Percentiles rank a stretch among this genome's conserved stretches.
These are phyloP conservation scores for Sugiyamaella sp. DNA, from an alignment of 1,139 yeast species.

Conservation along the genomic window DNA sequence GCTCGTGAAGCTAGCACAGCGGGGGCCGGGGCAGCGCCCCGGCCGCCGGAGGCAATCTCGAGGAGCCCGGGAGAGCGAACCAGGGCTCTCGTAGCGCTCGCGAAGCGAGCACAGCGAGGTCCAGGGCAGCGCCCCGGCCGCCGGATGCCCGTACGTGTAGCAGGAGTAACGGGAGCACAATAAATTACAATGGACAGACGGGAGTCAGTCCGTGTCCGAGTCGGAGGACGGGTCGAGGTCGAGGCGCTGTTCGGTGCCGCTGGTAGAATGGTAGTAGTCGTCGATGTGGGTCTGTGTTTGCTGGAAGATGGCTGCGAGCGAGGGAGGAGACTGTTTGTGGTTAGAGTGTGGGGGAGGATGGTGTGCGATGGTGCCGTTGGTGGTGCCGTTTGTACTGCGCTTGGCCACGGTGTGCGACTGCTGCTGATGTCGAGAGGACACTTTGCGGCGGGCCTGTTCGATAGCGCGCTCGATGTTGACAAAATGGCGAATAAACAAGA, in stretches of 20 bases:
- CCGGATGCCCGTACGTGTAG: neutral
- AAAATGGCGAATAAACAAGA: slow-evolving; percentile 66
- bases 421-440: slow-evolving; percentile 4
- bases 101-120: neutral
- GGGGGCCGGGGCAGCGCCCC: neutral
- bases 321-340: neutral
- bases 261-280: neutral
- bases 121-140: slow-evolving; percentile 1
- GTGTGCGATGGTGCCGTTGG: neutral
- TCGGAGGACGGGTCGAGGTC: neutral
- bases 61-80: neutral
- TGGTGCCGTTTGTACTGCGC: no score
- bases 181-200: neutral
- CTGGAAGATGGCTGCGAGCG: neutral
- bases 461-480: slow-evolving; percentile 66
- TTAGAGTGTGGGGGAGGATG: neutral
- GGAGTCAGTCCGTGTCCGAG: neutral
- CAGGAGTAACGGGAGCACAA: no score
- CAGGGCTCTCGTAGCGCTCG: no score
- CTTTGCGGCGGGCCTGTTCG: slow-evolving; percentile 41
- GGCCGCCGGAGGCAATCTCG: neutral
- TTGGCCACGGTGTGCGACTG: slow-evolving; percentile 1
- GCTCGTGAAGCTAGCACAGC: neutral
- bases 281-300: neutral
- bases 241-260: neutral